These are phyloP conservation scores for Starmerella tilneyi DNA, from an alignment of 805 yeast species.

Conservation along the genomic window DNA sequence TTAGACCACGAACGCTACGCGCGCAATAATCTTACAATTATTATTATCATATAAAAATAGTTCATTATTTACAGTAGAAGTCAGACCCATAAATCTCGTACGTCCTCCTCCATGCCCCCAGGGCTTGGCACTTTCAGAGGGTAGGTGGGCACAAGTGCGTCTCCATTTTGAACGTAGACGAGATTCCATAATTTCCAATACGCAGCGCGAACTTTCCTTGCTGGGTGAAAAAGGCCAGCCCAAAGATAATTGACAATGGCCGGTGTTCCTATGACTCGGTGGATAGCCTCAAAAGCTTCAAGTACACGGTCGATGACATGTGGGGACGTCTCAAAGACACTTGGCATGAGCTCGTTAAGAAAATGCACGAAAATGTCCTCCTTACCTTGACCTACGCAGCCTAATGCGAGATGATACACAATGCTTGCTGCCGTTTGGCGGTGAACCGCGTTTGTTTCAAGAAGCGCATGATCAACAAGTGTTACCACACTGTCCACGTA, in stretches of 20 bases:
- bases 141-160: conserved; percentile 71
- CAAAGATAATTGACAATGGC: conserved; percentile 62
- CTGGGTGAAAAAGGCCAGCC: conserved; percentile 91
- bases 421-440: conserved; percentile 92
- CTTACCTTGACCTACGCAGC: conserved; percentile 61
- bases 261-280: conserved; percentile 69
- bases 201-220: conserved; percentile 68
- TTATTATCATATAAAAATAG: too few species aligned
- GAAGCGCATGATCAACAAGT: conserved; percentile 75
- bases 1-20: too few species aligned
- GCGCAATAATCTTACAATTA: too few species aligned
- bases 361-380: conserved; percentile 80
- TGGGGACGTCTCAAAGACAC: conserved; percentile 87
- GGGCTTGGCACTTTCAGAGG: conserved; percentile 42
- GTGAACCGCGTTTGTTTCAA: conserved; percentile 83
- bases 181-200: conserved; percentile 79
- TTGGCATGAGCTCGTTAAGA: conserved; percentile 74
- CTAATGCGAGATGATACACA: conserved; percentile 67
- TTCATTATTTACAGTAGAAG: too few species aligned
- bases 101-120: conserved; percentile 1
- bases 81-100: conserved; percentile 38
- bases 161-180: conserved; percentile 63
- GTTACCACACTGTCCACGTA: conserved; percentile 75
- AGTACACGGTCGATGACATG: conserved; percentile 78
- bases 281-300: conserved; percentile 66